Base-by-base conservation (phyloP, 306 rosid genomes). In the Quercus mongolica region DNA sequence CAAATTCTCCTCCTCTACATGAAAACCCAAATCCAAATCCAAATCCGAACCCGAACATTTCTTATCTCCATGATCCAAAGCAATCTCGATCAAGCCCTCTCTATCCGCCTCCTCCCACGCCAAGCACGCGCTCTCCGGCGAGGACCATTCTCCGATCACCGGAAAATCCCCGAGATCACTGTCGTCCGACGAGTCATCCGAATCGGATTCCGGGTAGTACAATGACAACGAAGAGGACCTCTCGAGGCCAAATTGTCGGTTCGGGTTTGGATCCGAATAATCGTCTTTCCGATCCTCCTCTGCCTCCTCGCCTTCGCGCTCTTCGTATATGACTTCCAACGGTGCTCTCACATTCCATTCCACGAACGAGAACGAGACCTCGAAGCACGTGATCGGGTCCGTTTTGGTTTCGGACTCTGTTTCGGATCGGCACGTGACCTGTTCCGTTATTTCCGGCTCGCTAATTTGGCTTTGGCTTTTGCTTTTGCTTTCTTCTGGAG, bases 321-420 rank as follows among this genome's bases (percentile, higher is more conserved):
- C 97, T 82, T 94, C 98, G 74, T 92, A 88, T 72, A 95, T 95
- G 17, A 92, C 89, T 71, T 95, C 96, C 81, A 95, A 79, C 26
- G 99, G 99, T 8, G 93, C 97, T 71, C 89, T 90, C 85, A 95
- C 85, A 35, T 92, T 82, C 99, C 99, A 92, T 58, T 88, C 86
- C 49, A 88, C 84, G 76, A 92, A 95, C 26, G 85, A 85, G 74
- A 92, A 95, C 21, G 85, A 85, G 20, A 85, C 90, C 41, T 87
- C 96, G 64, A 89, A 88, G 68, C 74, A 67, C 3, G 85, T 76
- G 46, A 41, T 78, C 56, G 86, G 84, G 28, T 76, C 86, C 86
- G 21, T 12, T 65, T 88, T 73, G 38, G 76, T 12, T 31, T 84
- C 86, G 55, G 83, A 8, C 61, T 83, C 83, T 6, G 28, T 18